Base-by-base conservation (phyloP, 768 basidiomycete species). In the Mycena filopes region DNA sequence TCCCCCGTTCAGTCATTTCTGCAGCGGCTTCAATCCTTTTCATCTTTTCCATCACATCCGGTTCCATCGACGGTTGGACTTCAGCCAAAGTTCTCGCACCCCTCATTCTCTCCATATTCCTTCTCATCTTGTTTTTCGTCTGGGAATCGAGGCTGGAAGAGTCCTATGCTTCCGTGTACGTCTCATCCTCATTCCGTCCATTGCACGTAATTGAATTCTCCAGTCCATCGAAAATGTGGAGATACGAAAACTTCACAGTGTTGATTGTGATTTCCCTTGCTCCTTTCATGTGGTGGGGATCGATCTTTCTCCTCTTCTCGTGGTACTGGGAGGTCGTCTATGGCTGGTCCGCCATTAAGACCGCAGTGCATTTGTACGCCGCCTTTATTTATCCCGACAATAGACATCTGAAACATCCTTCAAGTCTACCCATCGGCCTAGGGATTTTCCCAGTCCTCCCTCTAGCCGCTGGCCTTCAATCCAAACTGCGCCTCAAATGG, bases 51-150 rank as follows among this genome's bases (percentile, higher is more conserved):
- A 70, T 82, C n/a, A 84, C 81, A 0, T 78, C 80, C 33, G 86
- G 84, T 25, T 81, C 87, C 9, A 77, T 79, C 20, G 73, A 72
- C 51, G 86, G 87, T 23, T 89, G 88, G 88, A 72, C 70, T 6
- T 72, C 79, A 1, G 78, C 83, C 6, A 65, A 72, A 20, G 84
- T 87, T 59, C 72, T 88, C 51, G 77, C 74, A 5, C 81, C 84
- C 0, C 74, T 89, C 41, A 71, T 85, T 12, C 67, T 87, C 36
- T 82, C 86, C 6, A 70, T 85, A 61, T 36, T 81, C 11, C 64
- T 84, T 13, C 69, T 75, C 40, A 67, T 74, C 28, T 73, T 56
- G 1, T 55, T 55, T 15, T 45, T 55, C 18, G 26, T 55, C 2
- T 55, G 55, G 55, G 55, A 55, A 9, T 16, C 55, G 4, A 13